Base-by-base conservation (phyloP, 805 yeast species). In the Teunomyces barrocoloradensis region DNA sequence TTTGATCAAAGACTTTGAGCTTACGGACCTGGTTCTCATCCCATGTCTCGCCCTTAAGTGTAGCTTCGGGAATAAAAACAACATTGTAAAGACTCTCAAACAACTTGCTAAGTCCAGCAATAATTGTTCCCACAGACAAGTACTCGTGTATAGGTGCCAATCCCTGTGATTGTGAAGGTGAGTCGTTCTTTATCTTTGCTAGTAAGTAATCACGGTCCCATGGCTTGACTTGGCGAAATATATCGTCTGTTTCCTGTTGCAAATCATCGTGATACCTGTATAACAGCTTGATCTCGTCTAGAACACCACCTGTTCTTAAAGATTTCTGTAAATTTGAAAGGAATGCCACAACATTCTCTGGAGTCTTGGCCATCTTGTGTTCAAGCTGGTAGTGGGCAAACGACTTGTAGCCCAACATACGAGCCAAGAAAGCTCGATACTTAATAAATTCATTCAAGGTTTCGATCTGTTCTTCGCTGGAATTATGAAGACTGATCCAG, bases 351-450 rank as follows among this genome's bases (percentile, higher is more conserved):
- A 91, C 99, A 57, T 88, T 82, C 33, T 80, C 81, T 0, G 97
- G 95, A 7, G 68, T 76, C 51, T 82, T 82, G 6, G 96, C 96
- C 96, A 94, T 88, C 63, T 94, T 94, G 51, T 89, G 96, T 50
- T 81, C 82, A 29, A 94, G 69, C 60, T 89, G 95, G 60, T 94
- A 91, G 34, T 85, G 84, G 0, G 92, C 81, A 66, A 73, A 94
- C 30, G 86, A 82, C 18, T 68, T 55, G 58, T 80, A 80, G 0
- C 95, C 92, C 70, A 92, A 73, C 66, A 89, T 72, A 40, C 74
- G 73, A 0, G 98, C 90, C 30, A 94, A 66, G 1, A 80, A 69
- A 2, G 86, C 86, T 47, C 99, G 73, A 51, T 81, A 77, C 45
- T 76, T 75, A 29, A 92, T 63, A 53, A 94, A 71, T 28, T 71